These are phyloP conservation scores for Colletotrichum destructivum DNA, from an alignment of 2,329 filamentous ascomycete species.

Conservation along the genomic window DNA sequence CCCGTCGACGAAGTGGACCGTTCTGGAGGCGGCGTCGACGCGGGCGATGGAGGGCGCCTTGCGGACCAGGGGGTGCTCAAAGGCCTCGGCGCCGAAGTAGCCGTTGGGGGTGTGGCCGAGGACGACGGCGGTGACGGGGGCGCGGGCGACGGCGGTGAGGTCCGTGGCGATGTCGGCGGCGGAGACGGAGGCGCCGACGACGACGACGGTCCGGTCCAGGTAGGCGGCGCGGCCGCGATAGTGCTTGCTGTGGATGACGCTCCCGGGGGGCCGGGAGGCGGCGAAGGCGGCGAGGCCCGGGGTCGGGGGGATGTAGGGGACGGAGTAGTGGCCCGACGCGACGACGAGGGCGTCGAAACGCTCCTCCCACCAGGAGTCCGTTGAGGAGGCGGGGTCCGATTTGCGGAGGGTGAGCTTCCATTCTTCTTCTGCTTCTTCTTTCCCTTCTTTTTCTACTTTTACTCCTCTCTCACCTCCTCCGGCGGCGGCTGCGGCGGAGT, in stretches of 20 bases:
- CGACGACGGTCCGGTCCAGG: conserved; percentile 67
- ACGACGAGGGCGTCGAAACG: conserved; percentile 74
- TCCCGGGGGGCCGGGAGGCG: conserved; percentile 61
- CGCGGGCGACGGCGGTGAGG: conserved; percentile 60
- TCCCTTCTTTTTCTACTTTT: no score
- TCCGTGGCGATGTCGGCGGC: conserved; percentile 74
- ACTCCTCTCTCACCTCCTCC: no score
- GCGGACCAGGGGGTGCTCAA: conserved; percentile 67
- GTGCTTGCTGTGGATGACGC: conserved; percentile 69
- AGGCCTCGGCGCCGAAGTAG: conserved; percentile 73
- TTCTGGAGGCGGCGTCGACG: conserved; percentile 56
- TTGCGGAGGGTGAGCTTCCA: conserved; percentile 69
- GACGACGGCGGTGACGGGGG: conserved; percentile 67
- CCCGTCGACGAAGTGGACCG: conserved; percentile 71
- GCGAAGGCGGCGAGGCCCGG: conserved; percentile 65
- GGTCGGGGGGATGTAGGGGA: conserved; percentile 69
- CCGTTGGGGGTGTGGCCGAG: conserved; percentile 64
- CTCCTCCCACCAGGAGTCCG: conserved; percentile 75
- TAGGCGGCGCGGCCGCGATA: conserved; percentile 64
- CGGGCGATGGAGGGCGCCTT: conserved; percentile 63
- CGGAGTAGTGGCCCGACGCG: conserved; percentile 72
- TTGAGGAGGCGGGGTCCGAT: conserved; percentile 44
- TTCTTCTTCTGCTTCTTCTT: conserved; percentile 51
- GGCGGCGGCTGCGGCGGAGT: conserved; percentile 43
- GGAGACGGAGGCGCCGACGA: conserved; percentile 76